Base-by-base conservation (phyloP, 2,329 filamentous ascomycete species). In the Cercospora janseana region DNA sequence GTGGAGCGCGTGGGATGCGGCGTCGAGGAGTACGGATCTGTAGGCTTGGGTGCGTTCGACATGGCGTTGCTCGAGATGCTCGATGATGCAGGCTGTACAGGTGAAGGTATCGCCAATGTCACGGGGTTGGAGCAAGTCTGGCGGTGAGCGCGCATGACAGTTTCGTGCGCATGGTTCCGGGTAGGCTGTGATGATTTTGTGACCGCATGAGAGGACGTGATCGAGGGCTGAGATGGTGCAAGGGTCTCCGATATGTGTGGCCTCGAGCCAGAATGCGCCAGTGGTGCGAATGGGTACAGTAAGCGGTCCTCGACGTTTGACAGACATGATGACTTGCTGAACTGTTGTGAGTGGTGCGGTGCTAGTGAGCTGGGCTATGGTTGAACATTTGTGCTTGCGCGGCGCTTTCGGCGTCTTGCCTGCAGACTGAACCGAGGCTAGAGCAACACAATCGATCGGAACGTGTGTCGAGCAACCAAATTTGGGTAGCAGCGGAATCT, bases 141-240 rank as follows among this genome's bases (percentile, higher is more conserved):
- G 51, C 6, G 24, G 31, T 4, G 41, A 31, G n/a, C 45, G 51
- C 5, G 29, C 20, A 29, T 49, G 46, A 15, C 51, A 53, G 7
- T 53, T 53, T 12, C 26, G 29, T 2, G 45, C 31, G 45, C 51
- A 53, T 1, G 51, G 40, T 20, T 49, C 38, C 4, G 51, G 38
- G 5, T 44, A 34, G 9, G 24, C n/a, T 13, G 51, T 53, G 18
- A 53, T 20, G 12, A 53, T 34, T 34, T 42, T 49, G 41, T 53
- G 51, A 12, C 51, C 51, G 32, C 51, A 53, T 5, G 24, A 23
- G 15, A 53, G 40, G 12, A 41, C 46, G 8, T 53, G 51, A 27
- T 53, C 51, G 23, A 53, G 34, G n/a, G 29, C 23, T n/a, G 24
- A 20, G 16, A 49, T 27, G 13, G 51, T 53, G 15, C 51, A 53